Percentiles rank a stretch among this genome's conserved stretches.
These are phyloP conservation scores for Tetradesmus lagerheimii DNA, from an alignment of 139 green algal genomes.

Conservation along the genomic window DNA sequence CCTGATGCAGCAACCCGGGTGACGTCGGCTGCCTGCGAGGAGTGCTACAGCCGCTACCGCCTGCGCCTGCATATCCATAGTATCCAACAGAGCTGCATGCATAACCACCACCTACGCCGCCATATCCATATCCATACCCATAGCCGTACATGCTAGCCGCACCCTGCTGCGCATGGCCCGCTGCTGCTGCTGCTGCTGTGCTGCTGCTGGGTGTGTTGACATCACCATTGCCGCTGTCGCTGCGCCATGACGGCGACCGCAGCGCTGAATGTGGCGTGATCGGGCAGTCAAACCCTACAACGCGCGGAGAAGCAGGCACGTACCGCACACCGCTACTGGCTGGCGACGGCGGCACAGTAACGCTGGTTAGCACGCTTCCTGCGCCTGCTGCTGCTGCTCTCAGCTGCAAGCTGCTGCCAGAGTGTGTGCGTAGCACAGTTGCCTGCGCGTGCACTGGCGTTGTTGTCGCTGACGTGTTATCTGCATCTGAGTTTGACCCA, in stretches of 20 bases:
- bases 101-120: too few species aligned
- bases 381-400: slow-evolving; percentile 1
- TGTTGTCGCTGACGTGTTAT: background rate
- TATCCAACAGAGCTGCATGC: background rate
- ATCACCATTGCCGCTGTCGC: background rate
- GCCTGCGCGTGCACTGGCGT: slow-evolving; percentile 7
- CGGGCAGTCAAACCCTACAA: slow-evolving; percentile 42
- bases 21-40: slow-evolving; percentile 33
- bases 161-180: background rate
- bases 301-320: slow-evolving; percentile 28
- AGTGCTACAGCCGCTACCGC: slow-evolving; percentile 38
- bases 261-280: slow-evolving; percentile 6
- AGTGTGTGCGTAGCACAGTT: background rate
- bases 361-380: background rate
- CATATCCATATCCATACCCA: background rate
- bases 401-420: slow-evolving; percentile 24
- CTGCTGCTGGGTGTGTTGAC: background rate
- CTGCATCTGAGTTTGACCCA: slow-evolving; percentile 12
- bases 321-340: slow-evolving; percentile 31
- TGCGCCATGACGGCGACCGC: slow-evolving; percentile 25
- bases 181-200: background rate
- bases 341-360: slow-evolving; percentile 37
- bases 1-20: slow-evolving; percentile 34
- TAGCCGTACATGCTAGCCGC: background rate
- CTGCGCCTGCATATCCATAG: background rate